Conservation (phyloP, 2,329 filamentous ascomycete species). For the Hypoxylon sp. region DNA sequence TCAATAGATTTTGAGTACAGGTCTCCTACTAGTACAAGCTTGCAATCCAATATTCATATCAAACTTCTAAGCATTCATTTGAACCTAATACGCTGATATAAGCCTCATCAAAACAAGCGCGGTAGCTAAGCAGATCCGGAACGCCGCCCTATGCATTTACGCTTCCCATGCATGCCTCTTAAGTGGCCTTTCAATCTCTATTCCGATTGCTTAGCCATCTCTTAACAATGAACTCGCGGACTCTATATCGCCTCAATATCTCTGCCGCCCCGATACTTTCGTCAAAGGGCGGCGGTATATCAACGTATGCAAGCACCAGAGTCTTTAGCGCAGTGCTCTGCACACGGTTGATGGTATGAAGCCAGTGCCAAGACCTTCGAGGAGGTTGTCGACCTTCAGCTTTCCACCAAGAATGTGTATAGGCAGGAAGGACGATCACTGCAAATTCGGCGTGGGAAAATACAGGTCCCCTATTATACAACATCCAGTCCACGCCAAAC, state of each 20-base stretch:
- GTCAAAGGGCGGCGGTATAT: slow-evolving; percentile 79
- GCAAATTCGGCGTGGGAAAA: slow-evolving; percentile 97
- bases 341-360: slow-evolving; percentile 91
- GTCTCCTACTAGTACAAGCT: not conserved
- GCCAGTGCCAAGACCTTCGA: slow-evolving; percentile 78
- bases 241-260: slow-evolving; percentile 76
- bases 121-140: slow-evolving; percentile 12
- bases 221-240: slow-evolving; percentile 84
- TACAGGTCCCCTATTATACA: slow-evolving; percentile 92
- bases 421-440: slow-evolving; percentile 85
- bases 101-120: not conserved
- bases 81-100: not conserved
- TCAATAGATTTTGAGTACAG: not conserved
- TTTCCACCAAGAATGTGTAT: slow-evolving; percentile 80
- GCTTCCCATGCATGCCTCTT: slow-evolving; percentile 13
- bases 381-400: slow-evolving; percentile 64
- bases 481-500: slow-evolving; percentile 93
- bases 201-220: slow-evolving; percentile 89
- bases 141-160: slow-evolving; percentile 34
- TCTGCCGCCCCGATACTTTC: slow-evolving; percentile 69
- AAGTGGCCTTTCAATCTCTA: slow-evolving; percentile 49
- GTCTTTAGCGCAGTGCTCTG: slow-evolving; percentile 92
- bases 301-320: slow-evolving; percentile 89
- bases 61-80: not conserved
- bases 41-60: not conserved